Evolutionary conservation across 2,329 filamentous ascomycete species (phyloP).

Genomic region (Pestalotiopsis fici): DNA sequence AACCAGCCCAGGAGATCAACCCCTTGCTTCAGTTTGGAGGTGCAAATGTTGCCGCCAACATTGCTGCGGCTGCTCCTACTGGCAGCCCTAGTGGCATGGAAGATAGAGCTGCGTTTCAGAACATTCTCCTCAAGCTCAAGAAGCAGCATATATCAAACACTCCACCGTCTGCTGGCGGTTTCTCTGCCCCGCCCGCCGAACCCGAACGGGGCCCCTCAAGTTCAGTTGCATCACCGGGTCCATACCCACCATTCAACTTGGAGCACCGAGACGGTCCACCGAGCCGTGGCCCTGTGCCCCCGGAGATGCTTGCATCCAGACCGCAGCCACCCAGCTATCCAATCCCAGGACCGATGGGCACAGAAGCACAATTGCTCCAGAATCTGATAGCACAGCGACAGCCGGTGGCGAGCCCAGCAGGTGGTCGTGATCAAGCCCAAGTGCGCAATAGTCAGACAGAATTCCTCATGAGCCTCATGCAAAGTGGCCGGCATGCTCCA

Average conservation of each 20-base stretch:
- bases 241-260: slow-evolving; percentile 47
- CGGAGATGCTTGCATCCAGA: slow-evolving; percentile 55
- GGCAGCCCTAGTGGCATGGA: slow-evolving; percentile 42
- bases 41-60: slow-evolving; percentile 16
- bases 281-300: slow-evolving; percentile 40
- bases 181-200: slow-evolving; percentile 26
- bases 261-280: slow-evolving; percentile 43
- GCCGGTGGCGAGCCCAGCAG: slow-evolving; percentile 24
- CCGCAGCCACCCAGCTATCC: slow-evolving; percentile 48
- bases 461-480: slow-evolving; percentile 84
- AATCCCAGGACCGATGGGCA: slow-evolving; percentile 39
- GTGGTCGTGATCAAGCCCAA: slow-evolving; percentile 44
- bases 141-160: slow-evolving; percentile 47
- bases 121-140: slow-evolving; percentile 80
- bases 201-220: slow-evolving; percentile 36
- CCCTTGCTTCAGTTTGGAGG: slow-evolving; percentile 27
- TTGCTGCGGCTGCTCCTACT: slow-evolving; percentile 6
- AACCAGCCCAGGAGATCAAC: slow-evolving; percentile 25
- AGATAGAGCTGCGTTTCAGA: slow-evolving; percentile 87
- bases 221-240: slow-evolving; percentile 46
- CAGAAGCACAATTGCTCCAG: slow-evolving; percentile 60
- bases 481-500: slow-evolving; percentile 47
- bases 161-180: slow-evolving; percentile 43
- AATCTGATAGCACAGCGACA: slow-evolving; percentile 63
- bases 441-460: slow-evolving; percentile 65